Evolutionary conservation across 2,329 filamentous ascomycete species (phyloP), one percentile per base, ranked within the genome.

Genomic region (Phaeosphaeria sp.): DNA sequence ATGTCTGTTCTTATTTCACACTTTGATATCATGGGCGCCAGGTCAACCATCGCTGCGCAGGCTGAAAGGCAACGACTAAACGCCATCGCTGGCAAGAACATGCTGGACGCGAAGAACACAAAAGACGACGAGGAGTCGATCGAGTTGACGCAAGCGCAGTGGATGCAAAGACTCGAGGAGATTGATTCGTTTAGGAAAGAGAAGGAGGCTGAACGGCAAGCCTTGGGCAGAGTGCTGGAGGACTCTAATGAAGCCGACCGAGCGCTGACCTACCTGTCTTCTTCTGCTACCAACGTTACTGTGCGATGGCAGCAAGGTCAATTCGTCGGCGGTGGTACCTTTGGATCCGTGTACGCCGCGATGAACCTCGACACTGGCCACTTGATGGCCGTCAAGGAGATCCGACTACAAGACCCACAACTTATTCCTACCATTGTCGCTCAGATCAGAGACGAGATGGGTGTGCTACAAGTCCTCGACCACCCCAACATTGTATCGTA

Each of bases 271-370:
- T 96, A 93, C 72, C 86, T 99, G 18, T 97, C 93, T 2, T 95
- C 94, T 0, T 96, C 92, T 42, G 92, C 94, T 15, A 97, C 93
- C 21, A 98, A 98, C 74, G 91, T 98, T 57, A 96, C 92, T 45
- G 87, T 98, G 80, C 89, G 95, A 63, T 99, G 95, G 95, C 95
- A 98, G 76, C 95, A 97, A 82, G 95, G 95, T n/a, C 92, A 96
- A 69, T 99, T 96, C 74, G 92, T 99, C 44, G 95, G 95, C 50
- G 94, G 95, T 51, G 95, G 95, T 65, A 97, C 94, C 0, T 99
- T 99, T 78, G 95, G 95, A 61, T 97, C 93, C 52, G 95, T 99
- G 11, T 99, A 99, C 72, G 93, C 93, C 33, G 95, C 93, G 33
- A 96, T 98, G 86, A 97, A 99, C 73, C 83, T 99, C 51, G 96